A percentile compares a stretch with the other conserved stretches of the same genome.
These are phyloP conservation scores for Hypericum androsaemum DNA, from an alignment of 345 rosid genomes.

Conservation along the genomic window DNA sequence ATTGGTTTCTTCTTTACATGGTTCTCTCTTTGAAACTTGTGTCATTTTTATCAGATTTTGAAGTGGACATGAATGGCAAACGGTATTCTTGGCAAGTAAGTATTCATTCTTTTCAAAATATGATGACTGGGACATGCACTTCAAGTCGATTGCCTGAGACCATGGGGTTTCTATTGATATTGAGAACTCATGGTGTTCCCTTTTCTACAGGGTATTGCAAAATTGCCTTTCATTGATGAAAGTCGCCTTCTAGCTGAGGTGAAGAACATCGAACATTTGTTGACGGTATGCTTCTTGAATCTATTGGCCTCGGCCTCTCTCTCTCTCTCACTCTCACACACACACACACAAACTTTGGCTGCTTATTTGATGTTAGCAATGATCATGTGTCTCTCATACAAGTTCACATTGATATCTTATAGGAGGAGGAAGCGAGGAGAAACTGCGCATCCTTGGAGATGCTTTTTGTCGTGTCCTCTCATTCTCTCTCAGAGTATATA, in stretches of 20 bases:
- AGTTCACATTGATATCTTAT: conserved; percentile 11
- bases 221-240: conserved; percentile 90
- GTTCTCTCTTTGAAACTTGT: conserved; percentile 14
- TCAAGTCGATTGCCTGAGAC: neutral
- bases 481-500: conserved; percentile 64
- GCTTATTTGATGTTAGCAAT: neutral
- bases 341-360: too few relatives aligned
- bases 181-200: too few relatives aligned
- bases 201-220: conserved; percentile 56
- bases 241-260: conserved; percentile 72
- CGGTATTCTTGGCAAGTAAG: conserved; percentile 87
- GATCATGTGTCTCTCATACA: neutral
- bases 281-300: conserved; percentile 43
- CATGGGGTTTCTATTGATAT: conserved; percentile 1
- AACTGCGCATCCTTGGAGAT: conserved; percentile 64
- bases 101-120: conserved; percentile 11
- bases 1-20: conserved; percentile 10
- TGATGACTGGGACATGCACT: neutral
- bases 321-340: too few relatives aligned
- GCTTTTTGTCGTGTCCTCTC: conserved; percentile 69
- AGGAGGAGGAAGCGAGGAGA: conserved; percentile 80
- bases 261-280: conserved; percentile 45
- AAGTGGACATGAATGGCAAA: conserved; percentile 89
- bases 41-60: conserved; percentile 54
- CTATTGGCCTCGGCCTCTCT: conserved; percentile 1